These are phyloP conservation scores for Besnoitia besnoiti DNA, from an alignment of 169 alveolate genomes.

Conservation along the genomic window DNA sequence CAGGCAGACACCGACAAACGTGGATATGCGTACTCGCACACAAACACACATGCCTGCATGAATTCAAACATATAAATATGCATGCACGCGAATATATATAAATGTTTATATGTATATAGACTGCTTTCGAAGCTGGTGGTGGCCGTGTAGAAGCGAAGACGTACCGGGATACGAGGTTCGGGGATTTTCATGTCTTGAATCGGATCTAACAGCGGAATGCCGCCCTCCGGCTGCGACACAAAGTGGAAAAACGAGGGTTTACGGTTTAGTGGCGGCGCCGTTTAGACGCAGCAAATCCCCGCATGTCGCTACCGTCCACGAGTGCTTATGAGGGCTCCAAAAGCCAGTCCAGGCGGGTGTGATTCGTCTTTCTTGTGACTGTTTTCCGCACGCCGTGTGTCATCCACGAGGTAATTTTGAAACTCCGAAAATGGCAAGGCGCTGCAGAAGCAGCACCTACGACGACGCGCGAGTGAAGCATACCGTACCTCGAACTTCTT, in stretches of 20 bases:
- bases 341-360: too few relatives aligned
- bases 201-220: constrained; percentile 89
- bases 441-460: not conserved
- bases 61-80: not conserved
- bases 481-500: constrained; percentile 14
- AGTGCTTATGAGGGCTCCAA: too few relatives aligned
- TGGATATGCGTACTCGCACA: not conserved
- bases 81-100: not conserved
- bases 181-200: constrained; percentile 91
- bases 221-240: constrained; percentile 47
- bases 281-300: too few relatives aligned
- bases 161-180: constrained; percentile 54
- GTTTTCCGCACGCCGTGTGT: too few relatives aligned
- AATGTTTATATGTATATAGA: not conserved
- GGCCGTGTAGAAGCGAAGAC: not conserved
- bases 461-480: not conserved
- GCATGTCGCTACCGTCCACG: too few relatives aligned
- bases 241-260: too few relatives aligned
- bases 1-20: not conserved
- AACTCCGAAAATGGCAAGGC: too few relatives aligned
- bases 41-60: not conserved
- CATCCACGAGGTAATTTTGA: too few relatives aligned
- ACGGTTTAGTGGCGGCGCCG: too few relatives aligned
- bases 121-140: too few relatives aligned
- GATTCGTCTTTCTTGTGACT: too few relatives aligned